Percentiles rank a stretch among this genome's conserved stretches.
Evolutionary conservation across 768 basidiomycete genomes (phyloP).

Genomic region (Calocybe cyanea): DNA sequence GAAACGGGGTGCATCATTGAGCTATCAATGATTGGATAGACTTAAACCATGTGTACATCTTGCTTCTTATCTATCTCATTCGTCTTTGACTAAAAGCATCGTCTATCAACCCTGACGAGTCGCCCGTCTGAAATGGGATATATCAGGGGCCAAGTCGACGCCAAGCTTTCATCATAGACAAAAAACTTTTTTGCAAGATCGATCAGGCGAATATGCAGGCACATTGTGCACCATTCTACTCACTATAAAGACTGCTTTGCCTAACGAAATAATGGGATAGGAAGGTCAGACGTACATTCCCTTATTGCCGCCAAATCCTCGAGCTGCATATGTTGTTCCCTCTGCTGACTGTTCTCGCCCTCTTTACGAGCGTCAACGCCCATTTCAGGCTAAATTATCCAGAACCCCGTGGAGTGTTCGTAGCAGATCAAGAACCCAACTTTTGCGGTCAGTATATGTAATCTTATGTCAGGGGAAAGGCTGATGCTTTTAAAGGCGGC

Average conservation of each 20-base stretch:
- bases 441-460: conserved; percentile 56
- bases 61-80: background rate
- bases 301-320: background rate
- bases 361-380: conserved; percentile 45
- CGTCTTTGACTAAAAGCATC: background rate
- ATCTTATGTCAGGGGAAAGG: background rate
- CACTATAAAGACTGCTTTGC: too few species aligned
- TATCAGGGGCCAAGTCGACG: background rate
- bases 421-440: conserved; percentile 45
- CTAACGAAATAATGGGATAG: background rate
- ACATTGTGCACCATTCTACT: too few species aligned
- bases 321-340: conserved; percentile 28
- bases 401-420: conserved; percentile 62
- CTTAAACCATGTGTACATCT: background rate
- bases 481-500: conserved; percentile 43
- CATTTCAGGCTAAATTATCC: conserved; percentile 79
- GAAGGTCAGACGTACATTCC: background rate
- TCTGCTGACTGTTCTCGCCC: conserved; percentile 19
- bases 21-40: conserved; percentile 7
- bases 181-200: background rate
- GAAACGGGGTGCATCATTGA: conserved; percentile 13
- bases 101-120: background rate
- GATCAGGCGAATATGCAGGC: background rate
- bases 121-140: background rate
- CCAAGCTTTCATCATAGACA: background rate